Conservation (phyloP, 495 filamentous ascomycete species). For the Talaromyces stipitatus region DNA sequence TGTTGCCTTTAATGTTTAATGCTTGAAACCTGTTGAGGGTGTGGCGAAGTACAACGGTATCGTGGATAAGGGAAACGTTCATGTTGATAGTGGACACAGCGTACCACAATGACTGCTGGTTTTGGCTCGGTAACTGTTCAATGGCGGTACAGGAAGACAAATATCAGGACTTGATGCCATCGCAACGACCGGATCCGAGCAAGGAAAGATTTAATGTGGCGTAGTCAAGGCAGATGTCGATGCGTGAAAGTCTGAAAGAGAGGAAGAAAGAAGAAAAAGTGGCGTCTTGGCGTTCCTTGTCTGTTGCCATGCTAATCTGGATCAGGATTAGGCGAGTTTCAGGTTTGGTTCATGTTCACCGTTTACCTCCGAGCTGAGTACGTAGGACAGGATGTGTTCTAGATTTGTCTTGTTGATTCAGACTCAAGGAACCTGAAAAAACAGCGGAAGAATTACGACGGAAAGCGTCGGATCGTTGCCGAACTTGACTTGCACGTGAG, state of each 20-base stretch:
- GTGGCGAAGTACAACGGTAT: neutral
- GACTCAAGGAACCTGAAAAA: neutral
- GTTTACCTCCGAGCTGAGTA: neutral
- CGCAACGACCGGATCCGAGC: neutral
- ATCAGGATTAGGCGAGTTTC: neutral
- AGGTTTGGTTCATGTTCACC: neutral
- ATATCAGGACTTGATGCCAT: neutral
- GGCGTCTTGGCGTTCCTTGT: neutral
- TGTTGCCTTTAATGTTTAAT: neutral
- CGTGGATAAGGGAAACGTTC: neutral
- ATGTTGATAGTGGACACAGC: neutral
- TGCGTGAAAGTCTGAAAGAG: neutral
- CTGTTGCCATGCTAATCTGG: neutral
- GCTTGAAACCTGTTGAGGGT: neutral
- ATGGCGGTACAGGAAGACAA: neutral
- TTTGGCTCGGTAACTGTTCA: too few species aligned
- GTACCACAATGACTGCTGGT: neutral
- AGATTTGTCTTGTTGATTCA: neutral
- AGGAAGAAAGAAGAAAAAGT: neutral
- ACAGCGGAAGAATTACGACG: neutral
- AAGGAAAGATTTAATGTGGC: neutral
- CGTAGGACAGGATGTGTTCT: neutral
- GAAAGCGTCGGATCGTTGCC: neutral
- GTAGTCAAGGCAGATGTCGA: neutral
- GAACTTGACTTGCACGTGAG: neutral